A percentile compares a stretch with the other conserved stretches of the same genome.
phyloP scores from a whole-genome alignment of 2,329 filamentous ascomycete genomes.

The Colletotrichum viniferum region DNA sequence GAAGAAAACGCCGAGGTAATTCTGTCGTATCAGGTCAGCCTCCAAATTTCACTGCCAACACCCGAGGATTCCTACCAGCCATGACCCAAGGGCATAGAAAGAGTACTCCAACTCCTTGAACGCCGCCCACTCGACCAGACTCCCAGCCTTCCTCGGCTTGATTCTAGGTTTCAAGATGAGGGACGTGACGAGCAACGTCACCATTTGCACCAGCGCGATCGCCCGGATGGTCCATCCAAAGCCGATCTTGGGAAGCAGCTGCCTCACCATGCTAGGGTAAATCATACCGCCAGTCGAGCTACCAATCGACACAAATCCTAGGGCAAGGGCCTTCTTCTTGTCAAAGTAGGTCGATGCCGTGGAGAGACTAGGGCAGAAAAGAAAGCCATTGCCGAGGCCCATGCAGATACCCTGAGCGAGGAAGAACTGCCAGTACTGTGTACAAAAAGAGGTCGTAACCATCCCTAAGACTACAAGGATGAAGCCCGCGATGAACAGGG shows the following conservation, averaged over 20 bases:
- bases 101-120: slow-evolving; percentile 51
- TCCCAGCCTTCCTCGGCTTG: slow-evolving; percentile 42
- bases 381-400: slow-evolving; percentile 63
- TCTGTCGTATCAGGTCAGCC: slow-evolving; percentile 28
- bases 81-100: slow-evolving; percentile 39
- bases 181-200: slow-evolving; percentile 41
- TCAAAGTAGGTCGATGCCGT: slow-evolving; percentile 71
- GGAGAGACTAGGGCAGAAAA: slow-evolving; percentile 69
- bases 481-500: slow-evolving; percentile 44
- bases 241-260: slow-evolving; percentile 58
- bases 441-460: slow-evolving; percentile 48
- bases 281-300: slow-evolving; percentile 61
- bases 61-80: slow-evolving; percentile 25
- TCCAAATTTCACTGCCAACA: neutral
- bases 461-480: slow-evolving; percentile 49
- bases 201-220: slow-evolving; percentile 63
- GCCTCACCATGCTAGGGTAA: slow-evolving; percentile 62
- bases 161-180: slow-evolving; percentile 45
- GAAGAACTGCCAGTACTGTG: slow-evolving; percentile 59
- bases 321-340: slow-evolving; percentile 59
- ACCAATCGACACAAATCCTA: slow-evolving; percentile 66
- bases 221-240: slow-evolving; percentile 64
- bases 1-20: slow-evolving; percentile 60
- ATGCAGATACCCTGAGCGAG: slow-evolving; percentile 59
- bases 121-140: slow-evolving; percentile 47